phyloP scores from a whole-genome alignment of 2,329 filamentous ascomycete genomes.

The Mycocentrospora acerina region DNA sequence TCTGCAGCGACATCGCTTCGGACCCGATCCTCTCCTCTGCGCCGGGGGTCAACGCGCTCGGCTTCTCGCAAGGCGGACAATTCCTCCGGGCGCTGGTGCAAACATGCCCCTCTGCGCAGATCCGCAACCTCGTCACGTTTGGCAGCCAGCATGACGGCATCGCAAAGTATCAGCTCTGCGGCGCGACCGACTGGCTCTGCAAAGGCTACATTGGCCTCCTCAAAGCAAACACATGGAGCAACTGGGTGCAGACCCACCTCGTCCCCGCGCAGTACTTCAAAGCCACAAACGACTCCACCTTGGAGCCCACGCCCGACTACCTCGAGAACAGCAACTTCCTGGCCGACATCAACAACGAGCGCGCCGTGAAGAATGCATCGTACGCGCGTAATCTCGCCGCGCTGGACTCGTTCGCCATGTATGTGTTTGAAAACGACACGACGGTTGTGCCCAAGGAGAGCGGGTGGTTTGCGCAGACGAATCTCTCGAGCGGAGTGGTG shows the following conservation, averaged over 20 bases:
- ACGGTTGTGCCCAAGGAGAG: conserved; percentile 89
- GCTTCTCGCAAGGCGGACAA: conserved; percentile 94
- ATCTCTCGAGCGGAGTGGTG: conserved; percentile 62
- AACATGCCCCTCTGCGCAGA: conserved; percentile 68
- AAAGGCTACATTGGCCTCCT: conserved; percentile 76
- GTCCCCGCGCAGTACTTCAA: conserved; percentile 97
- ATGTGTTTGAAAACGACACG: conserved; percentile 82
- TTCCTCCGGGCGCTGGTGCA: conserved; percentile 92
- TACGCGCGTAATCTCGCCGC: conserved; percentile 71
- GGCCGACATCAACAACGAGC: conserved; percentile 96
- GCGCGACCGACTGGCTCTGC: conserved; percentile 74
- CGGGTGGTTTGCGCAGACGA: conserved; percentile 81
- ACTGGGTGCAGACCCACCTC: conserved; percentile 73
- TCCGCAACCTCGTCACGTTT: conserved; percentile 82
- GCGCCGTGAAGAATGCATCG: conserved; percentile 66
- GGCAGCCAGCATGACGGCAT: conserved; percentile 94
- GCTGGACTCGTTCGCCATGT: conserved; percentile 82
- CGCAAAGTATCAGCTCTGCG: conserved; percentile 75
- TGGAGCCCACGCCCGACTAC: conserved; percentile 60
- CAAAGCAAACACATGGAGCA: conserved; percentile 76
- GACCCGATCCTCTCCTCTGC: conserved; percentile 81
- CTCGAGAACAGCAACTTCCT: conserved; percentile 82
- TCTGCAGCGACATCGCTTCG: conserved; percentile 74
- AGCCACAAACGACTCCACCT: conserved; percentile 62
- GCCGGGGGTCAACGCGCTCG: conserved; percentile 83